Conservation (phyloP, 345 rosid genomes). For the Hibiscus syriacus region DNA sequence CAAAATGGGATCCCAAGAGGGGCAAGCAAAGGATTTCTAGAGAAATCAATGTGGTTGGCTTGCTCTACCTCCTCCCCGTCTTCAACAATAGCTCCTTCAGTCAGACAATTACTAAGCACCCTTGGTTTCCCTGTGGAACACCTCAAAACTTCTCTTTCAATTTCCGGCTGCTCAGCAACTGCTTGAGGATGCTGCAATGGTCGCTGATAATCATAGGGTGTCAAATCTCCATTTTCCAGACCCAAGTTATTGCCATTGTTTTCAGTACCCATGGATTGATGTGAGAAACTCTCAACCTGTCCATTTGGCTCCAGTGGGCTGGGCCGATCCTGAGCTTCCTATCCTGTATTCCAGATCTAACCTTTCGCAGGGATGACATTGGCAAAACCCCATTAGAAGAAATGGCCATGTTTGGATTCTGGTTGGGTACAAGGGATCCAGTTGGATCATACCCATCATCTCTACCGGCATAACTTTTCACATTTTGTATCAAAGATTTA, state of each 20-base stretch:
- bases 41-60: constrained; percentile 27
- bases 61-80: constrained; percentile 54
- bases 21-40: constrained; percentile 48
- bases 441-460: constrained; percentile 57
- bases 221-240: constrained; percentile 58
- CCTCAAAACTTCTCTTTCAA: constrained; percentile 36
- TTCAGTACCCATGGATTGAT: constrained; percentile 45
- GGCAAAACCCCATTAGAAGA: constrained; percentile 82
- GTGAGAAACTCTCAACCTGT: constrained; percentile 51
- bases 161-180: constrained; percentile 45
- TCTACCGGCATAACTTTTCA: constrained; percentile 31
- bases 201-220: constrained; percentile 58
- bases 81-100: constrained; percentile 27
- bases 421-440: constrained; percentile 43
- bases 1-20: constrained; percentile 78
- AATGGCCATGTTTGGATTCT: constrained; percentile 44
- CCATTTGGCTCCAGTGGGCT: constrained; percentile 82
- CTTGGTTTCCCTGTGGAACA: constrained; percentile 29
- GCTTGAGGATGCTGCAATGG: constrained; percentile 41
- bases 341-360: constrained; percentile 57
- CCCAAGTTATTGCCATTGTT: constrained; percentile 33
- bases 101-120: constrained; percentile 33
- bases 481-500: constrained; percentile 37
- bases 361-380: constrained; percentile 55
- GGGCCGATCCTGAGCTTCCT: constrained; percentile 67